phyloP scores from a whole-genome alignment of 1,284 basidiomycete species.

The Cronartium quercuum region DNA sequence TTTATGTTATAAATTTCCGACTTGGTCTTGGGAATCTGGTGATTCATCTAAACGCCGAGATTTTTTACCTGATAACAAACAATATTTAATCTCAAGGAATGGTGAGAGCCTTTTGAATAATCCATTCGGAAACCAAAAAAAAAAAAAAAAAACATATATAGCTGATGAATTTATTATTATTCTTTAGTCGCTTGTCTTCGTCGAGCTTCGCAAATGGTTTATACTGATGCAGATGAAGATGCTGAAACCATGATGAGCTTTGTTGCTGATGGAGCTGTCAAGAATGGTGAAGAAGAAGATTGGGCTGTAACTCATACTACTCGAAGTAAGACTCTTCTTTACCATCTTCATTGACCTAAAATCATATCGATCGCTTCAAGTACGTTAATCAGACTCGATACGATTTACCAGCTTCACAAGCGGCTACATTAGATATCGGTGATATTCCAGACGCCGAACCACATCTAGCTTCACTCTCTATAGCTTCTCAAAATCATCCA shows the following conservation, averaged over 20 bases:
- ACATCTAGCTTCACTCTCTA: constrained; percentile 39
- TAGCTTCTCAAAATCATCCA: constrained; percentile 28
- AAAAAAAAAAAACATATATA: no score
- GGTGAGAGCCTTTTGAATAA: no score
- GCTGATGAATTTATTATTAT: no score
- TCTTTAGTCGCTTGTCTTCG: constrained; percentile 76
- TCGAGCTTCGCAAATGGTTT: constrained; percentile 80
- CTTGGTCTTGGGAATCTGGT: constrained; percentile 83
- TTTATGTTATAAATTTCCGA: constrained; percentile 87
- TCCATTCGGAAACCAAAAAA: no score
- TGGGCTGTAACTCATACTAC: constrained; percentile 37
- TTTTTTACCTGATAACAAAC: constrained; percentile 87
- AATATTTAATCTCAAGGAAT: constrained; percentile 87
- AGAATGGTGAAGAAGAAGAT: constrained; percentile 46
- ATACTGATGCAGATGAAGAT: constrained; percentile 90
- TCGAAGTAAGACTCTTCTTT: constrained; percentile 2
- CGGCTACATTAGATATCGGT: constrained; percentile 56
- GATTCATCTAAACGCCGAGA: constrained; percentile 76
- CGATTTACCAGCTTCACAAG: constrained; percentile 2
- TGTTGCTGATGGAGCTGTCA: constrained; percentile 52
- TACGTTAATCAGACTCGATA: no score
- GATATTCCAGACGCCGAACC: constrained; percentile 74
- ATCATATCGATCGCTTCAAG: no score
- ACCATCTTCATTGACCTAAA: no score
- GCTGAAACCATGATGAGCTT: constrained; percentile 71